phyloP scores from a whole-genome alignment of 306 rosid species.

The Arachis stenosperma region DNA sequence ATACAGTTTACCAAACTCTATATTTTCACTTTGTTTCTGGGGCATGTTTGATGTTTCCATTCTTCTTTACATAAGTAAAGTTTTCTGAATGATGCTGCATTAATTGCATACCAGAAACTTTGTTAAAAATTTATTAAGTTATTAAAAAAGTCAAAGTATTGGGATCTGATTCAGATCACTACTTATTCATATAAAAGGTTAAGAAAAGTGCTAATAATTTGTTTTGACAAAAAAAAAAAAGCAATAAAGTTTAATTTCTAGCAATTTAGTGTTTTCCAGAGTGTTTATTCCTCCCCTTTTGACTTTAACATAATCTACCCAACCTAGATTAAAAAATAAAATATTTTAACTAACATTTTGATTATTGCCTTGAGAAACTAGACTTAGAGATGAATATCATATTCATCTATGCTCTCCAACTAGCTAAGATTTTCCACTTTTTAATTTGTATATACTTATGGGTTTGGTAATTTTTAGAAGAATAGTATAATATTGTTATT shows the following conservation, averaged over 20 bases:
- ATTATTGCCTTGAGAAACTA: conserved; percentile 14
- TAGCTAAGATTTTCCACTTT: too few species aligned
- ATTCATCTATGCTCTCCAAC: too few species aligned
- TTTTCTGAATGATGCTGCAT: neutral
- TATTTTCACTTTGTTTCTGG: neutral
- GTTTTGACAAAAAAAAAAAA: neutral
- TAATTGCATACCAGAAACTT: too few species aligned
- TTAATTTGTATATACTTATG: too few species aligned
- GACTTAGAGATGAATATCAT: neutral
- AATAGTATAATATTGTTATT: too few species aligned
- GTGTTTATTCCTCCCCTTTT: conserved; percentile 1
- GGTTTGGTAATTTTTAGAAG: too few species aligned
- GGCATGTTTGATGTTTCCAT: neutral
- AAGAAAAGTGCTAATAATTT: neutral
- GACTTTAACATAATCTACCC: conserved; percentile 2
- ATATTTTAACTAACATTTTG: neutral
- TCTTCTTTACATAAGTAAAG: neutral
- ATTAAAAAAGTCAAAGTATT: too few species aligned
- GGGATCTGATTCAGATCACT: too few species aligned
- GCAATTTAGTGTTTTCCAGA: neutral
- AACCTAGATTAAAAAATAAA: conserved; percentile 7
- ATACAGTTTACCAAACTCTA: neutral
- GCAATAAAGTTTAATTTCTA: neutral
- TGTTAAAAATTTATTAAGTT: too few species aligned
- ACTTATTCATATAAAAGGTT: neutral